Evolutionary conservation across 768 basidiomycete species (phyloP), one percentile per base, ranked within the genome.

Genomic region (Suillus cothurnatus): DNA sequence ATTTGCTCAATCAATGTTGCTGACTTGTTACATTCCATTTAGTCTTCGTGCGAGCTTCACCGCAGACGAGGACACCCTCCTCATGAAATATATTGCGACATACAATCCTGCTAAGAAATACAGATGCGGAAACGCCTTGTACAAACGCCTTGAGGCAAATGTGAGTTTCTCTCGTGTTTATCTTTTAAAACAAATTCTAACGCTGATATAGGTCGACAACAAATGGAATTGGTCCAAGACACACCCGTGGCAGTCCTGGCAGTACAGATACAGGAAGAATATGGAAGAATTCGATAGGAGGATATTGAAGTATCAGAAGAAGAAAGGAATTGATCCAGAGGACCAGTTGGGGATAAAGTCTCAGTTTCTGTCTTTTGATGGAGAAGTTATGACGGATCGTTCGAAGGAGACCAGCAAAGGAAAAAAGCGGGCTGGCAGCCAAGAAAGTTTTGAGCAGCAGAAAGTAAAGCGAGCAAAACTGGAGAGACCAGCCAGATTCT

Each of bases 241-340:
- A 7, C 89, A 89, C 71, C 4, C 86, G 3, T 85, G 81, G 85
- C 79, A 80, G n/a, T 87, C 87, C 5, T 90, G 89, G 89, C 82
- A 86, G 28, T 82, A 86, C 56, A 80, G 83, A n/a, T 90, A 90
- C 68, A 77, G 71, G 66, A 85, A 79, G 66, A 78, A 88, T 58
- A 59, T 77, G 45, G 68, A 39, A 0, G 28, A 67, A 0, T 88
- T 86, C 61, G 81, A 89, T 66, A 32, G 12, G 3, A 60, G 55
- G n/a, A 88, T 89, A 45, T 67, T 59, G 43, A 70, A 52, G 12
- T 83, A 82, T 64, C 81, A 81, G 62, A 62, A 66, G 64, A 78
- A 78, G 62, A 69, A 82, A 8, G 64, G 28, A 23, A 67, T 71
- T 6, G 34, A 53, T 4, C 11, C 38, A 4, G 28, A 9, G 8